Percentiles rank a stretch among this genome's conserved stretches.
These are phyloP conservation scores for Plasmodium inui DNA, from an alignment of 169 alveolate species.

Conservation along the genomic window DNA sequence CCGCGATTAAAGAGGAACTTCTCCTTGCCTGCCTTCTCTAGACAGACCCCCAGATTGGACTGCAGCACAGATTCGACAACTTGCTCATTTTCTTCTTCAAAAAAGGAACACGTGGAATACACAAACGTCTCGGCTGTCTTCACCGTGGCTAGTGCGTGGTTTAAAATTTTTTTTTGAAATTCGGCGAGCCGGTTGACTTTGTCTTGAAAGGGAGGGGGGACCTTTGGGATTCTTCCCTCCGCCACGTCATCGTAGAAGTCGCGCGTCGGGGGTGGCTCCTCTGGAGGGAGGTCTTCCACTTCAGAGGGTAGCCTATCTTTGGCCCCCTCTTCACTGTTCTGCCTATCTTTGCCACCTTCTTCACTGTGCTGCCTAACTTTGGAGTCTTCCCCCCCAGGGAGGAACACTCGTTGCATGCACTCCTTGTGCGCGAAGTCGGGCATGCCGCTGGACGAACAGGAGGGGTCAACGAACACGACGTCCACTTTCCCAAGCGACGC, in stretches of 20 bases:
- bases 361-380: neutral
- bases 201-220: conserved; percentile 4
- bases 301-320: neutral
- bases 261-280: neutral
- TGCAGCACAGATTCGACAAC: conserved; percentile 38
- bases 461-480: conserved; percentile 67
- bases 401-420: neutral
- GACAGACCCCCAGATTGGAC: neutral
- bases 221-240: conserved; percentile 28
- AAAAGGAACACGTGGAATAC: conserved; percentile 73
- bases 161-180: conserved; percentile 60
- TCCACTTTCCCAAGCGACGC: neutral
- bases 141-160: conserved; percentile 34
- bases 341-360: neutral
- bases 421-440: conserved; percentile 51
- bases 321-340: neutral
- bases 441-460: conserved; percentile 76
- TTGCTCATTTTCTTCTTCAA: conserved; percentile 76
- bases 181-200: conserved; percentile 35
- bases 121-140: conserved; percentile 38
- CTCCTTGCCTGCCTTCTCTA: conserved; percentile 72
- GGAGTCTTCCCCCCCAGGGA: neutral
- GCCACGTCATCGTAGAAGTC: neutral
- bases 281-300: neutral
- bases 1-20: conserved; percentile 40